Evolutionary conservation across 495 filamentous ascomycete species (phyloP).

Genomic region (Neurospora terricola): DNA sequence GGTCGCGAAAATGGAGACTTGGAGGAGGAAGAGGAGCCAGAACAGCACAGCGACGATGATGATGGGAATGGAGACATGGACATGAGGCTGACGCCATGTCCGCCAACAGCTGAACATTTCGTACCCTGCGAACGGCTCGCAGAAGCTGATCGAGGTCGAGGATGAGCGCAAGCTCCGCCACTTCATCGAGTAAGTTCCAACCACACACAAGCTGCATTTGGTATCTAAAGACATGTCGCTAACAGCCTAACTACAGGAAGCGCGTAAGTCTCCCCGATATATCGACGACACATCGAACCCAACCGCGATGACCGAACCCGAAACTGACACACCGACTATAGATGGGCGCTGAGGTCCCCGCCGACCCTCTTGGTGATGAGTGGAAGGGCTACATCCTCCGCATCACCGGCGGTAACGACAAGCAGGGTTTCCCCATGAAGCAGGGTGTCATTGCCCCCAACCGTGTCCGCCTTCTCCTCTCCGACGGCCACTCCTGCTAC

Average conservation of each 20-base stretch:
- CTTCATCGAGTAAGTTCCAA: constrained; percentile 45
- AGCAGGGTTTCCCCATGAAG: constrained; percentile 99
- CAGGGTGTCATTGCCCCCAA: constrained; percentile 98
- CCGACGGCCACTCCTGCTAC: constrained; percentile 94
- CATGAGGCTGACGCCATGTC: constrained; percentile 11
- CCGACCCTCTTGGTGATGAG: constrained; percentile 90
- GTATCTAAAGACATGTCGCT: background rate
- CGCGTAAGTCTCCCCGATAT: constrained; percentile 20
- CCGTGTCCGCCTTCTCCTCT: constrained; percentile 90
- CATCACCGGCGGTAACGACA: constrained; percentile 99
- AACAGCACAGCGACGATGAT: background rate
- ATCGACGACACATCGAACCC: constrained; percentile 13
- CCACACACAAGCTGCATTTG: background rate
- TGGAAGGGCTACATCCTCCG: constrained; percentile 98
- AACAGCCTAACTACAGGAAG: constrained; percentile 18
- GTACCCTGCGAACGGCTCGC: constrained; percentile 95
- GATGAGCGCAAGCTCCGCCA: constrained; percentile 75
- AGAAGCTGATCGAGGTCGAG: constrained; percentile 97
- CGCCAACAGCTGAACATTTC: constrained; percentile 81
- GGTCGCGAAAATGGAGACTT: background rate
- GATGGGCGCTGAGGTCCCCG: constrained; percentile 95
- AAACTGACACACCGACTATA: constrained; percentile 18
- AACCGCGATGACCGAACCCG: constrained; percentile 10
- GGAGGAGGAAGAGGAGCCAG: background rate
- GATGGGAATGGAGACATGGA: constrained; percentile 1